Evolutionary conservation across 2,329 filamentous ascomycete genomes (phyloP), one percentile per base, ranked within the genome.

Genomic region (Herpotrichia juniperi): DNA sequence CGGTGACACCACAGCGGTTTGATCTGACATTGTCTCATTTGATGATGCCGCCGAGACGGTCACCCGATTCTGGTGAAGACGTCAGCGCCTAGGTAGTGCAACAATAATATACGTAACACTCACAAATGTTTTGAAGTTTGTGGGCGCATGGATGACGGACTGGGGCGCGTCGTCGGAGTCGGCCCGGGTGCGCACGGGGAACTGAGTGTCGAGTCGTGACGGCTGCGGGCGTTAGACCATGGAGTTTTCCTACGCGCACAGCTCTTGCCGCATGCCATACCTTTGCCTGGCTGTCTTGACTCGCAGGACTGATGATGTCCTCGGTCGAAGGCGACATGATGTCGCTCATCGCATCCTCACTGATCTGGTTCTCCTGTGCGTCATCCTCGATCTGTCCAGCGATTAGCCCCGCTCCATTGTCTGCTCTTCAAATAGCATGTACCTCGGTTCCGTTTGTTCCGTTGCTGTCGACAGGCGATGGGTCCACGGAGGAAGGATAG

Each of bases 61-160:
- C 48, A 58, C 52, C 16, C 67, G 67, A 53, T 62, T 67, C 69
- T 73, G 61, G 34, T 46, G 46, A 50, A 37, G 46, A 44, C 44
- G 62, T 72, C 63, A 73, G 67, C 63, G 61, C 48, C 59, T 56
- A 66, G 57, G 53, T 53, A 35, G 62, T 72, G 61, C 61, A 62
- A 63, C 67, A 59, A 56, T 48, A 65, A 54, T 42, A 39, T 44
- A 52, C 16, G 48, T 40, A 40, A 52, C 37, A 61, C 68, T 53
- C 59, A 94, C 90, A 83, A 94, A 96, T 62, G 84, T 84, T 50
- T 85, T 83, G 73, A 94, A 97, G 56, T 88, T 90, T 58, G 91
- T 82, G 0, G 93, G 92, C 14, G 90, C 91, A 79, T 96, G 93
- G 61, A 97, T 96, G 48, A 96, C 93, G 1, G 93, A 97, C 47